Conservation (phyloP, 176 grass and related monocot genomes). For the Ensete glaucum region DNA sequence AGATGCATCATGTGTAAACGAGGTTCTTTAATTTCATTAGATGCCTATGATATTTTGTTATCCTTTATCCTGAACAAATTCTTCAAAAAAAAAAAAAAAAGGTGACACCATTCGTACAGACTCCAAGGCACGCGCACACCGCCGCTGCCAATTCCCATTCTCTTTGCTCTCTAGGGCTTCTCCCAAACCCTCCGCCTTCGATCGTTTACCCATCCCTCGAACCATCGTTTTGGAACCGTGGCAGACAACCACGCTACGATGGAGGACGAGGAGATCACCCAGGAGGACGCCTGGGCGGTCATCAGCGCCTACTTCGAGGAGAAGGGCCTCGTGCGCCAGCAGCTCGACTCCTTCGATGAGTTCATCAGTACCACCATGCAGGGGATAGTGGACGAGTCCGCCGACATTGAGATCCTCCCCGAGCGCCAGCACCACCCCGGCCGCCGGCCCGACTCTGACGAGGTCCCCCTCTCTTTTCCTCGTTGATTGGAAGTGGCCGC, state of each 20-base stretch:
- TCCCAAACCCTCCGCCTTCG: conserved; percentile 24
- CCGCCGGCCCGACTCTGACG: conserved; percentile 74
- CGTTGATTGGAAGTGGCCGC: too few relatives aligned
- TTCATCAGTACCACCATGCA: conserved; percentile 98
- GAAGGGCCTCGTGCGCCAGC: conserved; percentile 83
- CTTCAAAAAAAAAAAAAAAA: too few relatives aligned
- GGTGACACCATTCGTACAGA: too few relatives aligned
- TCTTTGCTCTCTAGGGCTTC: too few relatives aligned
- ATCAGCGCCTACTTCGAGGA: conserved; percentile 98
- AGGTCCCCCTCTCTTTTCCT: conserved; percentile 35
- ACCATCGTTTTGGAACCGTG: background rate
- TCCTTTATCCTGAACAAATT: too few relatives aligned
- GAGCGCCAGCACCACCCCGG: conserved; percentile 91
- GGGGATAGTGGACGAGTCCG: conserved; percentile 84
- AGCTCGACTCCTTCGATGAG: conserved; percentile 95
- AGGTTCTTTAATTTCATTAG: too few relatives aligned
- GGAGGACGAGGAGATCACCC: conserved; percentile 66
- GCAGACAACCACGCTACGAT: conserved; percentile 68
- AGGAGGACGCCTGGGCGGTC: conserved; percentile 87
- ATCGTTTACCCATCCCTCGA: too few relatives aligned
- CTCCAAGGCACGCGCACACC: too few relatives aligned
- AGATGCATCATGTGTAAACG: too few relatives aligned
- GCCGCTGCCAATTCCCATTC: too few relatives aligned
- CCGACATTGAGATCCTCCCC: conserved; percentile 82
- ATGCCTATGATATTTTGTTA: too few relatives aligned